Evolutionary conservation across 2,329 filamentous ascomycete genomes (phyloP).

Genomic region (Diaporthe sp.): DNA sequence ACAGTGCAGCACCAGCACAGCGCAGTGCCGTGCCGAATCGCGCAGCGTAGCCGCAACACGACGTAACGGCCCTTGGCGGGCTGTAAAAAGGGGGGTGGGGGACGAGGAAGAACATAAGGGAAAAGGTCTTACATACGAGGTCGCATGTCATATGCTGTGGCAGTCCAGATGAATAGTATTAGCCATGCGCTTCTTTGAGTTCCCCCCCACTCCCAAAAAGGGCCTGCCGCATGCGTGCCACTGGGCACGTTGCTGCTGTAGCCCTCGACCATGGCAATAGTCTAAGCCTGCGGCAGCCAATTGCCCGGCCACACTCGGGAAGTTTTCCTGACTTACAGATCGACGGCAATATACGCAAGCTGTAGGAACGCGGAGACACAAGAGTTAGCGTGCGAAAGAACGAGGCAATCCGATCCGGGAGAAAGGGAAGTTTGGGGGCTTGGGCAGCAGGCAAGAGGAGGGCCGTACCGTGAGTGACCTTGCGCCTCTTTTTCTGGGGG

Average conservation of each 20-base stretch:
- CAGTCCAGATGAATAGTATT: conserved; percentile 57
- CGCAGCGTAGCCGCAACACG: conserved; percentile 41
- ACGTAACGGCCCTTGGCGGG: conserved; percentile 43
- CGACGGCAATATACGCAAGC: conserved; percentile 90
- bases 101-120: conserved; percentile 43
- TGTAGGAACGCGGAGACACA: conserved; percentile 63
- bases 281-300: conserved; percentile 40
- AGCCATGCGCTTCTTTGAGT: conserved; percentile 54
- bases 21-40: background rate
- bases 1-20: conserved; percentile 24
- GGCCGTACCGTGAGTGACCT: conserved; percentile 86
- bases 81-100: conserved; percentile 38
- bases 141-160: conserved; percentile 91
- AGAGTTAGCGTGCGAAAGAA: conserved; percentile 42
- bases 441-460: conserved; percentile 41
- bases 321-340: conserved; percentile 77
- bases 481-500: conserved; percentile 82
- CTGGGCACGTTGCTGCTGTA: conserved; percentile 30
- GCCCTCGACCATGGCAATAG: conserved; percentile 40
- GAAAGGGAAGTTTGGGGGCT: conserved; percentile 34
- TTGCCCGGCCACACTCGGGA: conserved; percentile 36
- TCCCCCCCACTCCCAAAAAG: conserved; percentile 1
- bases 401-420: conserved; percentile 42
- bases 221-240: conserved; percentile 35
- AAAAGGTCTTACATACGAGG: conserved; percentile 74